Conservation (phyloP, 768 basidiomycete species). For the Exsudoporus frostii region DNA sequence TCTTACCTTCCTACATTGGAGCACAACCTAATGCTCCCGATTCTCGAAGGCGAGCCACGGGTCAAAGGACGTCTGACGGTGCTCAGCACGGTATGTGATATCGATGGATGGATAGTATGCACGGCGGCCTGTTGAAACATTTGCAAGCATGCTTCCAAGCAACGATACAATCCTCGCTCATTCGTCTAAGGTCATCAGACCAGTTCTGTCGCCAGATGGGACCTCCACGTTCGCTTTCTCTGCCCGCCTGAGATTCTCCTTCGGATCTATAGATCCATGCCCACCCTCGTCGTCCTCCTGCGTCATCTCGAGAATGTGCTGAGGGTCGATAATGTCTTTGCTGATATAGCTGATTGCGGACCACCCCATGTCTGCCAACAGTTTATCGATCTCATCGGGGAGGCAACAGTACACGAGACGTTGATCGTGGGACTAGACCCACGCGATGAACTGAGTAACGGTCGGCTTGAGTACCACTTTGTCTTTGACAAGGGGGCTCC, state of each 20-base stretch:
- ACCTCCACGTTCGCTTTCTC: slow-evolving; percentile 53
- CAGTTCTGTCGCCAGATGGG: slow-evolving; percentile 38
- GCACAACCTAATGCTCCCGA: slow-evolving; percentile 55
- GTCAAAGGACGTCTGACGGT: slow-evolving; percentile 39
- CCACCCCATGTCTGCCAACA: slow-evolving; percentile 56
- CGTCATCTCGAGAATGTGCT: slow-evolving; percentile 41
- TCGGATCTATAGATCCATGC: slow-evolving; percentile 43
- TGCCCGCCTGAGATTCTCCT: slow-evolving; percentile 59
- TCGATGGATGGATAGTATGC: slow-evolving; percentile 3
- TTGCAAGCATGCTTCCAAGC: slow-evolving; percentile 54
- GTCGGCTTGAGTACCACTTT: slow-evolving; percentile 8
- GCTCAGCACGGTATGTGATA: neutral
- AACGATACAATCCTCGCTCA: slow-evolving; percentile 50
- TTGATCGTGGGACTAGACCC: slow-evolving; percentile 42
- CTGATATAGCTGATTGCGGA: slow-evolving; percentile 59
- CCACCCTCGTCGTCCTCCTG: slow-evolving; percentile 35
- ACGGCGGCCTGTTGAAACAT: slow-evolving; percentile 57
- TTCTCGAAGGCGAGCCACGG: slow-evolving; percentile 57
- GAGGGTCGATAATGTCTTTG: slow-evolving; percentile 56
- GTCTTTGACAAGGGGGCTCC: slow-evolving; percentile 16
- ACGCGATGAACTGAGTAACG: slow-evolving; percentile 43
- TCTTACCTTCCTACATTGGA: slow-evolving; percentile 24
- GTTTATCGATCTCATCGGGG: slow-evolving; percentile 46
- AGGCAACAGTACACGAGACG: slow-evolving; percentile 62
- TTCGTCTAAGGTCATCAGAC: slow-evolving; percentile 43